Conservation (phyloP, 106 monocot species). For the Amphibolis antarctica region DNA sequence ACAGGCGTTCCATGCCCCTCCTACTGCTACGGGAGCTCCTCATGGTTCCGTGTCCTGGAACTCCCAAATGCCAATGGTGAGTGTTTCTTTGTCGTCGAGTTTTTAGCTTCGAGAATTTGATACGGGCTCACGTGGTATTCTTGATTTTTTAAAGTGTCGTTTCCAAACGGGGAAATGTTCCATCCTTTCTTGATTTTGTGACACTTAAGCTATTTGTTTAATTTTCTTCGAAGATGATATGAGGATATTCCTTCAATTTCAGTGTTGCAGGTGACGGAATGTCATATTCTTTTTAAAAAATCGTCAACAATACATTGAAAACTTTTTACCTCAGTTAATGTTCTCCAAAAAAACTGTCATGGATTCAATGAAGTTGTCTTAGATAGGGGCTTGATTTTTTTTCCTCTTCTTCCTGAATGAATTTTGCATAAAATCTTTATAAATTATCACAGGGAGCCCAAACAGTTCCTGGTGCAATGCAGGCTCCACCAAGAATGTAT, state of each 20-base stretch:
- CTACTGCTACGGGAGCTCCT: constrained; percentile 8
- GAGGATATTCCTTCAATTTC: background rate
- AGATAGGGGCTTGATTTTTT: background rate
- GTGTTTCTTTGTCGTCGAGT: background rate
- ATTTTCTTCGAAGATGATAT: background rate
- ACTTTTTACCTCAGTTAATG: background rate
- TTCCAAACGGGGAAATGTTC: background rate
- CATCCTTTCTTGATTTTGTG: background rate
- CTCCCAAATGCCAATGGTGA: constrained; percentile 20
- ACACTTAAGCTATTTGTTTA: background rate
- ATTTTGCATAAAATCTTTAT: background rate
- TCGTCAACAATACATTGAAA: no score
- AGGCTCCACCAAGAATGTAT: constrained; percentile 61
- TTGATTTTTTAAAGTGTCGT: background rate
- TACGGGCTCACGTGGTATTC: background rate
- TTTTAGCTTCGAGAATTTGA: no score
- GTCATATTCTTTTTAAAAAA: background rate
- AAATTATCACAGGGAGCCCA: constrained; percentile 32
- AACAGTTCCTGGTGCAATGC: constrained; percentile 32
- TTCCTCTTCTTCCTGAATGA: background rate
- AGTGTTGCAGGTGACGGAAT: background rate
- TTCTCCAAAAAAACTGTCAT: background rate
- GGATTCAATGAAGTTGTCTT: background rate
- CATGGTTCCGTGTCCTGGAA: constrained; percentile 41
- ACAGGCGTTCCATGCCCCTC: constrained; percentile 7